Evolutionary conservation across 1,139 yeast species (phyloP).

Genomic region (Arxiozyma telluris): DNA sequence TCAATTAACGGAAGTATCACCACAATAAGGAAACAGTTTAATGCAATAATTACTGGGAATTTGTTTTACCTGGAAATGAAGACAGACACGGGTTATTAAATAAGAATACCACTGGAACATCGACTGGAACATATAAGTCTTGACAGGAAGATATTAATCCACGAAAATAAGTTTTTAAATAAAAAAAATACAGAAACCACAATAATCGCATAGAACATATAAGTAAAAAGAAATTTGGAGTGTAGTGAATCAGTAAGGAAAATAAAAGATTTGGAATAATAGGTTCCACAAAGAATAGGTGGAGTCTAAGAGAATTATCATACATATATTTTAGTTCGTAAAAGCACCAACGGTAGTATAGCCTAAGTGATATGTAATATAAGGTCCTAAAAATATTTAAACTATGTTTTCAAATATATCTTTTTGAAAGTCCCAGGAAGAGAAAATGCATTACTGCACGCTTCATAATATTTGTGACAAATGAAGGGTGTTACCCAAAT

Average conservation of each 20-base stretch:
- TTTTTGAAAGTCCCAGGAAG: slow-evolving; percentile 10
- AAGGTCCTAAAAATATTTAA: neutral
- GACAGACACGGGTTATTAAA: neutral
- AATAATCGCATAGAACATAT: neutral
- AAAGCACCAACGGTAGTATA: neutral
- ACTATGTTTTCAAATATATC: neutral
- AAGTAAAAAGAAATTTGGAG: neutral
- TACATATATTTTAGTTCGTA: neutral
- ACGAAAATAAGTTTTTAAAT: too few species aligned
- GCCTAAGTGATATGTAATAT: neutral
- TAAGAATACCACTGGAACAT: neutral
- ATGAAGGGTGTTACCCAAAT: too few species aligned
- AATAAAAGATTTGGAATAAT: too few species aligned
- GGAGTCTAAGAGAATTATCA: neutral
- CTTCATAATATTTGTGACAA: slow-evolving; percentile 1
- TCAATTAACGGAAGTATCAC: neutral
- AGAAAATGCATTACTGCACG: slow-evolving; percentile 16
- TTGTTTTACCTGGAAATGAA: neutral
- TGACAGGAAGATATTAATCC: neutral
- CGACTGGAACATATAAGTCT: neutral
- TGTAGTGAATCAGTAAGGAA: neutral
- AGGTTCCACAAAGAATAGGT: neutral
- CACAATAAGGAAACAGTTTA: neutral
- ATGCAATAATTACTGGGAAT: neutral
- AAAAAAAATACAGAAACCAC: neutral